Conservation (phyloP, 2,329 filamentous ascomycete species). For the Fusarium albidum region DNA sequence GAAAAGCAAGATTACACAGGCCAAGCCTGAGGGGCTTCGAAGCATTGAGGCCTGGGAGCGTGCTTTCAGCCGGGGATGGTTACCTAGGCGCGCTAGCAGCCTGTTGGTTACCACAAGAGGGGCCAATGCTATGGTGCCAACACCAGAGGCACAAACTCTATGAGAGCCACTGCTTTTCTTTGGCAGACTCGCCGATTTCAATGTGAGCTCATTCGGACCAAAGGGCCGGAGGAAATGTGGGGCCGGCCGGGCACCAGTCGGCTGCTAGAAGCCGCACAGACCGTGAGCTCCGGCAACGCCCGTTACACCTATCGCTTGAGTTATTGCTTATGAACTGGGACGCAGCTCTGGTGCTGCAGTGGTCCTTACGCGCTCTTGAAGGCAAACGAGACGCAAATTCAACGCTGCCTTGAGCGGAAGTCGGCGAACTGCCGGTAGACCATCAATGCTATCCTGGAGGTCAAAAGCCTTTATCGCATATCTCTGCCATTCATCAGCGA, state of each 20-base stretch:
- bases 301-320: not conserved
- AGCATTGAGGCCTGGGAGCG: conserved; percentile 10
- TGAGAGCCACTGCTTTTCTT: conserved; percentile 18
- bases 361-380: too few relatives aligned
- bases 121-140: conserved; percentile 27
- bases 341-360: too few relatives aligned
- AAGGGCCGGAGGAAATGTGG: conserved; percentile 20
- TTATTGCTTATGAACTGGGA: not conserved
- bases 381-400: too few relatives aligned
- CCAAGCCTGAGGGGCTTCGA: conserved; percentile 11
- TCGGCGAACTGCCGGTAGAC: too few relatives aligned
- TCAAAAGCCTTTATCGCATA: too few relatives aligned
- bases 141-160: conserved; percentile 6
- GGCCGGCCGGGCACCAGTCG: conserved; percentile 18
- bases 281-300: conserved; percentile 4
- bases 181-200: conserved; percentile 12
- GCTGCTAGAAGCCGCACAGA: not conserved
- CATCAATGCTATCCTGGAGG: too few relatives aligned
- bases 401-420: too few relatives aligned
- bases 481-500: too few relatives aligned
- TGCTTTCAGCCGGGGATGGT: conserved; percentile 6
- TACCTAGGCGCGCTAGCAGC: conserved; percentile 25
- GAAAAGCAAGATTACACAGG: conserved; percentile 23
- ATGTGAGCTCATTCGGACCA: conserved; percentile 8
- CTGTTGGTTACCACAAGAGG: conserved; percentile 21